Evolutionary conservation across 176 grass and related monocot species (phyloP).

Genomic region (Cenchrus americanus): DNA sequence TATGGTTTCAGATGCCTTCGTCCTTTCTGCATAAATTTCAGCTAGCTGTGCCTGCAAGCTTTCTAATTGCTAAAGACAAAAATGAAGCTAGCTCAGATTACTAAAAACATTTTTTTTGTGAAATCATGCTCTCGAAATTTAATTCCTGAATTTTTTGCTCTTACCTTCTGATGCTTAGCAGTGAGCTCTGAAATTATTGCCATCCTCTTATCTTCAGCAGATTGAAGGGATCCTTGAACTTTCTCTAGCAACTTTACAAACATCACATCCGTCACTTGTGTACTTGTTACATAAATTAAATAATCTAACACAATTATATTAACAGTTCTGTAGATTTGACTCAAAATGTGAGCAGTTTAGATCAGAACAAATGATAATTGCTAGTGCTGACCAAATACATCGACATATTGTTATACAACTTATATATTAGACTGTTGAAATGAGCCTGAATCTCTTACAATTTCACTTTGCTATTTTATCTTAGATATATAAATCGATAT

Average conservation of each 20-base stretch:
- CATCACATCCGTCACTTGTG: slow-evolving; percentile 41
- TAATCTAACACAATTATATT: slow-evolving; percentile 11
- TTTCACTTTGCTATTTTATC: slow-evolving; percentile 34
- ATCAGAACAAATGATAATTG: slow-evolving; percentile 25
- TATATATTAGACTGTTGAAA: slow-evolving; percentile 30
- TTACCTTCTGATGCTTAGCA: slow-evolving; percentile 88
- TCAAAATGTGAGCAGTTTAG: slow-evolving; percentile 21
- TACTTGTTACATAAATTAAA: too few relatives aligned
- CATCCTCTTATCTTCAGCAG: slow-evolving; percentile 82
- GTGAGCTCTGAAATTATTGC: slow-evolving; percentile 74
- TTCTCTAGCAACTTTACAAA: slow-evolving; percentile 84
- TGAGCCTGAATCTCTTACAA: not conserved
- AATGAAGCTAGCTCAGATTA: slow-evolving; percentile 28
- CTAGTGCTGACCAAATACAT: slow-evolving; percentile 28
- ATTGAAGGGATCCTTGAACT: slow-evolving; percentile 79
- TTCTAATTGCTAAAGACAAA: slow-evolving; percentile 76
- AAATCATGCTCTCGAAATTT: slow-evolving; percentile 23
- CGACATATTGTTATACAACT: not conserved
- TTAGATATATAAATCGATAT: slow-evolving; percentile 15
- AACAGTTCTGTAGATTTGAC: not conserved
- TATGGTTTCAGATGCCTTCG: slow-evolving; percentile 87
- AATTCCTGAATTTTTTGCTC: slow-evolving; percentile 26
- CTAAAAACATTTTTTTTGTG: not conserved
- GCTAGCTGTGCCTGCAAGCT: slow-evolving; percentile 82
- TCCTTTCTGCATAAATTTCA: slow-evolving; percentile 80